Percentiles rank a stretch among this genome's conserved stretches.
Evolutionary conservation across 768 basidiomycete species (phyloP).

Genomic region (Wakefieldia striispora): DNA sequence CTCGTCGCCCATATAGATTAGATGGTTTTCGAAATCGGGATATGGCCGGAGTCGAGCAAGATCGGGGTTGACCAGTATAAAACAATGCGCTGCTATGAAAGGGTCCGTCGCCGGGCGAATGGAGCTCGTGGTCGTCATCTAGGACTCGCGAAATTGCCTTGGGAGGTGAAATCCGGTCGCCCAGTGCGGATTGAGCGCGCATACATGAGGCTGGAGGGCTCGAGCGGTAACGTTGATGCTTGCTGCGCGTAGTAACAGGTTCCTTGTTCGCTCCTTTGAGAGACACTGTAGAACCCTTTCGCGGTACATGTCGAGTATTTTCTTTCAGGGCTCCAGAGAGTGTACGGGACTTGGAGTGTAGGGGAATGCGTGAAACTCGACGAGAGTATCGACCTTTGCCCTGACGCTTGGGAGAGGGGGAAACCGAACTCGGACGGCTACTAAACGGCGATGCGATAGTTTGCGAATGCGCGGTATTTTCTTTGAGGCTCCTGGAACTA

Average conservation of each 20-base stretch:
- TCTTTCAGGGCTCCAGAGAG: conserved; percentile 33
- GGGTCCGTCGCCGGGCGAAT: conserved; percentile 2
- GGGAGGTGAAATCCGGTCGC: conserved; percentile 15
- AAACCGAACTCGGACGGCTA: conserved; percentile 42
- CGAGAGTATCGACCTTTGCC: conserved; percentile 8
- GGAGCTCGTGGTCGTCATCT: not conserved
- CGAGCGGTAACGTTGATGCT: conserved; percentile 19
- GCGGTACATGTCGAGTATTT: conserved; percentile 11
- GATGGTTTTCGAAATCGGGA: conserved; percentile 2
- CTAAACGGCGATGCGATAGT: conserved; percentile 45
- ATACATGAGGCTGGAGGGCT: conserved; percentile 29
- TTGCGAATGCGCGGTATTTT: conserved; percentile 30
- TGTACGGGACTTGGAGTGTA: conserved; percentile 38
- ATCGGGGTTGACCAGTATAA: conserved; percentile 22
- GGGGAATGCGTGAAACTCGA: conserved; percentile 16
- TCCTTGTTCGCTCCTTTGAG: conserved; percentile 14
- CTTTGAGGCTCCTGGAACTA: conserved; percentile 40
- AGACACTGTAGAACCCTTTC: conserved; percentile 17
- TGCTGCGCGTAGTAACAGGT: conserved; percentile 10
- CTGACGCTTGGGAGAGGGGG: conserved; percentile 35
- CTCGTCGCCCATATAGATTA: not conserved
- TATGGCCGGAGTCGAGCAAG: conserved; percentile 25
- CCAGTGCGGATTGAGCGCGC: conserved; percentile 14
- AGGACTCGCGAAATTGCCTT: conserved; percentile 3
- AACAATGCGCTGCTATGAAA: conserved; percentile 15